These are phyloP conservation scores for Backusella morwellensis DNA, from an alignment of 192 early-diverging fungal genomes.

Conservation along the genomic window DNA sequence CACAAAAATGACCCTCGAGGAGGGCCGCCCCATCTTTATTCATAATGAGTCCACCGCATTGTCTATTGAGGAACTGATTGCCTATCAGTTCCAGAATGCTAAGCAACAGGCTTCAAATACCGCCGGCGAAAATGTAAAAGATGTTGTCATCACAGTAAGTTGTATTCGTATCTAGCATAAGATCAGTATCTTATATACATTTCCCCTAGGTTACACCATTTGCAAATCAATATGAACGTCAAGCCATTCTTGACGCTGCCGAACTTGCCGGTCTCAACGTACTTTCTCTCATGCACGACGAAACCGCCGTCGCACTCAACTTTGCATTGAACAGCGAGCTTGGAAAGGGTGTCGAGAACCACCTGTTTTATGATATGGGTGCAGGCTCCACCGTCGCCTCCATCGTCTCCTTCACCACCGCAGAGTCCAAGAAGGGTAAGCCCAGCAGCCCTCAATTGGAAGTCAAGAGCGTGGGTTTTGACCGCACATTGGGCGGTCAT, in stretches of 20 bases:
- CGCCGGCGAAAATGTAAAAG: slow-evolving; percentile 73
- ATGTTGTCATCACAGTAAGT: slow-evolving; percentile 89
- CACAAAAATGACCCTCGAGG: slow-evolving; percentile 76
- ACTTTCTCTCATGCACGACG: slow-evolving; percentile 87
- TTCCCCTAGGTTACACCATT: slow-evolving; percentile 77
- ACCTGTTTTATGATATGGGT: slow-evolving; percentile 98
- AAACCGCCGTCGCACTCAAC: slow-evolving; percentile 93
- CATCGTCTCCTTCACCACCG: slow-evolving; percentile 73
- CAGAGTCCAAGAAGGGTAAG: slow-evolving; percentile 58
- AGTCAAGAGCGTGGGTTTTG: slow-evolving; percentile 79
- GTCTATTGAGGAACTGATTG: slow-evolving; percentile 87
- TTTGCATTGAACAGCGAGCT: slow-evolving; percentile 80
- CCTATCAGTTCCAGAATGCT: slow-evolving; percentile 90
- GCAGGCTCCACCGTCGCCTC: slow-evolving; percentile 92
- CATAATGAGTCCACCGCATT: slow-evolving; percentile 54
- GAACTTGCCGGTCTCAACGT: slow-evolving; percentile 84
- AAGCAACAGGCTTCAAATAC: slow-evolving; percentile 77
- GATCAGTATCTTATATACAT: too few relatives aligned
- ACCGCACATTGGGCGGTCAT: slow-evolving; percentile 84
- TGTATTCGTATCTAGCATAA: neutral
- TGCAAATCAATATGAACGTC: slow-evolving; percentile 88
- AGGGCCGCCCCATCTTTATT: slow-evolving; percentile 64
- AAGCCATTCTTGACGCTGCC: slow-evolving; percentile 91
- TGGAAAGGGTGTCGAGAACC: slow-evolving; percentile 62
- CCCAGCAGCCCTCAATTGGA: slow-evolving; percentile 63